Evolutionary conservation across 2,329 filamentous ascomycete genomes (phyloP), one percentile per base, ranked within the genome.

Genomic region (Zymoseptoria ardabiliae): DNA sequence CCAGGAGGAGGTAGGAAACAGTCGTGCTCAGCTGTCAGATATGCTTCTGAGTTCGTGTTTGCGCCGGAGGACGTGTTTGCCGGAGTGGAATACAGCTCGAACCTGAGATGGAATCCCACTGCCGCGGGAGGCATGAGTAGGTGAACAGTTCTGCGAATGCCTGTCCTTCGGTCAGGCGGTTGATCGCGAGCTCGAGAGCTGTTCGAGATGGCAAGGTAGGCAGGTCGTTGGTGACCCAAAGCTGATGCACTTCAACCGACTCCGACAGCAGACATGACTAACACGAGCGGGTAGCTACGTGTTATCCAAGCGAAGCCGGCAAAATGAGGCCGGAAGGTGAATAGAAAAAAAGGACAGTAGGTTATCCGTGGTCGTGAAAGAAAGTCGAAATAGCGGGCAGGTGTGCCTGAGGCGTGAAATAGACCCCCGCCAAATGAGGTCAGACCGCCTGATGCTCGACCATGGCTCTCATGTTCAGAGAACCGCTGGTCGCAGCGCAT

Each of bases 51-150:
- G 58, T 35, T 23, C 45, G 55, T 61, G 57, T 53, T 57, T 55
- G 52, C 52, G 56, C 48, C 54, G 30, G 54, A 28, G 59, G 54
- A 58, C 62, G 51, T 51, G n/a, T 58, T 61, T 28, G 65, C 63
- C 25, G 70, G 68, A 17, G 70, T 74, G 63, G 77, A 71, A 66
- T 83, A 79, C 19, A 87, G 73, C 78, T 87, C 84, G 66, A 87
- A 77, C 64, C 77, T 77, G 60, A 87, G 71, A 68, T 87, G 83
- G 68, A 84, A 87, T 72, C 85, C 86, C 71, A 85, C 86, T 55
- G 81, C 79, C 35, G n/a, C 35, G 67, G 82, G 81, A 84, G 86
- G 60, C 82, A 80, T 71, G 81, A 81, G 56, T 55, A 51, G 53
- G 50, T 22, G 20, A 23, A 3, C 35, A 41, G 35, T 13, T 17